Percentiles rank a stretch among this genome's conserved stretches.
Evolutionary conservation across 441 rosid genomes (phyloP).

Genomic region (Bruguiera hainesii): DNA sequence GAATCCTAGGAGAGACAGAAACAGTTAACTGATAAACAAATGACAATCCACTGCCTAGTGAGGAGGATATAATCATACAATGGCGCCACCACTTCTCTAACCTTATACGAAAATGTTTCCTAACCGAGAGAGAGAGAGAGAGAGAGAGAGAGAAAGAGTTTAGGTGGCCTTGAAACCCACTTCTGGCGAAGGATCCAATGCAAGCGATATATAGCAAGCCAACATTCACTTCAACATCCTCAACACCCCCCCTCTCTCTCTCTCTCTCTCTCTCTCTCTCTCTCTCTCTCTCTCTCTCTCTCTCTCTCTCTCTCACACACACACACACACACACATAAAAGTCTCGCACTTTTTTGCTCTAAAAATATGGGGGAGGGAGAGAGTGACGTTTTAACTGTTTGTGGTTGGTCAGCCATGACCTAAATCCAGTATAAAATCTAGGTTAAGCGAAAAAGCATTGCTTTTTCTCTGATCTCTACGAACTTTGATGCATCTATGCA

Average conservation of each 20-base stretch:
- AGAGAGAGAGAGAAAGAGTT: neutral
- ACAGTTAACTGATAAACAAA: neutral
- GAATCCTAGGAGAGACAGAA: neutral
- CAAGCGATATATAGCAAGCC: conserved; percentile 27
- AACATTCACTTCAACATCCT: conserved; percentile 21
- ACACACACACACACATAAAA: neutral
- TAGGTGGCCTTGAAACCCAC: conserved; percentile 30
- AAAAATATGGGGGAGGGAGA: neutral
- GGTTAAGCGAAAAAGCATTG: conserved; percentile 7
- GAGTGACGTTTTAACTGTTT: neutral
- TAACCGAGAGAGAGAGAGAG: conserved; percentile 15
- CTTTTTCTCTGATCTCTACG: conserved; percentile 28
- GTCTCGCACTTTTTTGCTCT: conserved; percentile 13
- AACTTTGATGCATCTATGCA: conserved; percentile 46
- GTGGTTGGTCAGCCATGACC: neutral
- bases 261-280: neutral
- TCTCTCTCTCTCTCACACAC: too few relatives aligned
- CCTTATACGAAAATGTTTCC: conserved; percentile 17
- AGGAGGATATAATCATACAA: conserved; percentile 3
- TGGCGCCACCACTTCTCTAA: neutral
- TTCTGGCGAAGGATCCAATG: conserved; percentile 85
- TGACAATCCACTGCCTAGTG: neutral
- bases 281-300: neutral
- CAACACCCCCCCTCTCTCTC: neutral
- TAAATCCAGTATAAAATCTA: neutral